A percentile compares a stretch with the other conserved stretches of the same genome.
phyloP scores from a whole-genome alignment of 2,329 filamentous ascomycete genomes.

The Calonectria multiphialidica region DNA sequence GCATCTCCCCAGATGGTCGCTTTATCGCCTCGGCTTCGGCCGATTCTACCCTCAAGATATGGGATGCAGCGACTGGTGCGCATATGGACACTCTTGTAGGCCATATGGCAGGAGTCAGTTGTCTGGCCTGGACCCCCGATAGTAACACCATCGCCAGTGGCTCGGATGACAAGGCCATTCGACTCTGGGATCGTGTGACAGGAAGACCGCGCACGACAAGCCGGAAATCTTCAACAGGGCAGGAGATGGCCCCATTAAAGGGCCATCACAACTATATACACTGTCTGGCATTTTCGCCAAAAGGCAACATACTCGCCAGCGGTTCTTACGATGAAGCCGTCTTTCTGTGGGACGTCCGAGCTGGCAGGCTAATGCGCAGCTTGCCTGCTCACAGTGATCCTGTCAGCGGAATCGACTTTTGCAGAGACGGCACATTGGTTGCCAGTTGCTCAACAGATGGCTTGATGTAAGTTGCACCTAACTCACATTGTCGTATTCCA shows the following conservation, averaged over 20 bases:
- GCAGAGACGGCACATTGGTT: conserved; percentile 90
- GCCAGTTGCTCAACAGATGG: conserved; percentile 94
- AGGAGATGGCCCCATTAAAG: conserved; percentile 70
- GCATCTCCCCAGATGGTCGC: conserved; percentile 89
- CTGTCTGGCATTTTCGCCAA: conserved; percentile 94
- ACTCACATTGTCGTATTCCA: neutral
- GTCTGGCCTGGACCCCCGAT: conserved; percentile 94
- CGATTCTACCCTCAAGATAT: conserved; percentile 91
- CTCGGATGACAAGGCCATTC: conserved; percentile 95
- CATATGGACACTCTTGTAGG: conserved; percentile 92
- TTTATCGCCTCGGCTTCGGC: conserved; percentile 93
- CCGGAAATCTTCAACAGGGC: conserved; percentile 48
- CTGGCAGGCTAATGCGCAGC: conserved; percentile 87
- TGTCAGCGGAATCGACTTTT: conserved; percentile 93
- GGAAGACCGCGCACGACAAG: conserved; percentile 65
- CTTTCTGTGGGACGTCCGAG: conserved; percentile 95
- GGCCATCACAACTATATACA: conserved; percentile 98
- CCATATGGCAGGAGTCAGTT: conserved; percentile 92
- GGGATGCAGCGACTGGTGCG: conserved; percentile 82
- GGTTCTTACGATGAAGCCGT: conserved; percentile 98
- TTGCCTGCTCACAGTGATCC: conserved; percentile 96
- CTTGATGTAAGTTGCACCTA: conserved; percentile 71
- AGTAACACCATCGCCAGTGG: conserved; percentile 89
- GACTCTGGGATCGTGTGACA: conserved; percentile 85
- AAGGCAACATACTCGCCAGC: conserved; percentile 95